phyloP scores from a whole-genome alignment of 2,329 filamentous ascomycete species.

The Fusarium sp. region DNA sequence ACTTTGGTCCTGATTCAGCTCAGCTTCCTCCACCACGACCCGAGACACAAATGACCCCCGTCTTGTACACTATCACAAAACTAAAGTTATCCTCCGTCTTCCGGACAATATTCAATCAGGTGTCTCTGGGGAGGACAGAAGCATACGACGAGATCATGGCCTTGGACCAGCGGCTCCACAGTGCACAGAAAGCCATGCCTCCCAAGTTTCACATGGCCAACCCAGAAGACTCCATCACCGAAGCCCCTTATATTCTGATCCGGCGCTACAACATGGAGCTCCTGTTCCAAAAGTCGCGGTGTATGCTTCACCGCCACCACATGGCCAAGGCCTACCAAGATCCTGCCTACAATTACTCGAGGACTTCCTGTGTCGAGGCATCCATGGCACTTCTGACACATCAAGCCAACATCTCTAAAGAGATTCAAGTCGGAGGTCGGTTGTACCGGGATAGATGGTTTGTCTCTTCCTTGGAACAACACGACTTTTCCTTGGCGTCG shows the following conservation, averaged over 20 bases:
- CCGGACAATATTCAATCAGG: slow-evolving; percentile 33
- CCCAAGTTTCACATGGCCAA: slow-evolving; percentile 19
- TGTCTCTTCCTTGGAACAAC: slow-evolving; percentile 17
- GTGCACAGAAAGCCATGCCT: slow-evolving; percentile 16
- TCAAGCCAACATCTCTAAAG: slow-evolving; percentile 26
- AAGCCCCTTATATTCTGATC: slow-evolving; percentile 22
- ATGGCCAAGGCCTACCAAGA: slow-evolving; percentile 32
- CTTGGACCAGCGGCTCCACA: slow-evolving; percentile 22
- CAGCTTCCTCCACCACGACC: slow-evolving; percentile 24
- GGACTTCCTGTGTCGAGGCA: slow-evolving; percentile 23
- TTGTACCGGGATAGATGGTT: slow-evolving; percentile 31
- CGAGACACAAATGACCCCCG: slow-evolving; percentile 10
- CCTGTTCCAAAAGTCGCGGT: slow-evolving; percentile 24
- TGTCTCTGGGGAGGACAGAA: slow-evolving; percentile 20
- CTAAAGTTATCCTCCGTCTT: slow-evolving; percentile 11
- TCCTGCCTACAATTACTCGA: slow-evolving; percentile 24
- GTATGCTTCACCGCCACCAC: slow-evolving; percentile 30
- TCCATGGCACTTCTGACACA: slow-evolving; percentile 20
- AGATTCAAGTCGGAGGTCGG: slow-evolving; percentile 26
- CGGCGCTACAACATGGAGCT: slow-evolving; percentile 31
- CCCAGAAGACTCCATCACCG: slow-evolving; percentile 28
- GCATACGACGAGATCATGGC: slow-evolving; percentile 33
- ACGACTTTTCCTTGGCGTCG: slow-evolving; percentile 33
- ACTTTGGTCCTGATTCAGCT: slow-evolving; percentile 16
- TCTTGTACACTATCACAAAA: slow-evolving; percentile 22